Conservation (phyloP, 129 eudicot species). For the Artemisia tridentata region DNA sequence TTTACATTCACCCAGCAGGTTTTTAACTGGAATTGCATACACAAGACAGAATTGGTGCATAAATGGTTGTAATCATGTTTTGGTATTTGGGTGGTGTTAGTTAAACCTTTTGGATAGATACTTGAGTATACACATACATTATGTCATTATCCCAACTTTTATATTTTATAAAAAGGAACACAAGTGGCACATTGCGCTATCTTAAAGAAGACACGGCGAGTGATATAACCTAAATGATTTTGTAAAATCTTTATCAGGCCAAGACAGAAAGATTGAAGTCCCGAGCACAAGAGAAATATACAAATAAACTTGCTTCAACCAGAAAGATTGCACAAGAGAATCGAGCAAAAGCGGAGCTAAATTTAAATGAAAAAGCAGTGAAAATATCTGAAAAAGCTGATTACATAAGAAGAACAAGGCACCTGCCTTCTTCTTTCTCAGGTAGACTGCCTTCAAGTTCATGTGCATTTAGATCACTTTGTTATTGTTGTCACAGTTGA, state of each 20-base stretch:
- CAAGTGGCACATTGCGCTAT: background rate
- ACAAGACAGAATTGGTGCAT: too few species aligned
- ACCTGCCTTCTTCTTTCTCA: conserved; percentile 83
- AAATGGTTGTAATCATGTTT: too few species aligned
- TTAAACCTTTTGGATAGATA: too few species aligned
- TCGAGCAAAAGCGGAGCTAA: conserved; percentile 80
- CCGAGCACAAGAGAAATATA: conserved; percentile 77
- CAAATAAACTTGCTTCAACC: conserved; percentile 68
- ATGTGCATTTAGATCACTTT: conserved; percentile 24
- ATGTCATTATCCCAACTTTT: too few species aligned
- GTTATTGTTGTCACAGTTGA: conserved; percentile 13
- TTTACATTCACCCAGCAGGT: too few species aligned
- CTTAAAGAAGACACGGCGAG: too few species aligned
- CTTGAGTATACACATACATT: too few species aligned
- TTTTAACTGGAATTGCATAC: too few species aligned
- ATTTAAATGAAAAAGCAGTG: conserved; percentile 72
- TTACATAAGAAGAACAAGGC: conserved; percentile 88
- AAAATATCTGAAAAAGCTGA: conserved; percentile 82
- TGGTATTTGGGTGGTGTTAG: too few species aligned
- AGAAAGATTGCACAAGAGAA: conserved; percentile 87
- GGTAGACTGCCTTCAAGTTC: conserved; percentile 59
- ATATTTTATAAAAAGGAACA: background rate
- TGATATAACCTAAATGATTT: background rate
- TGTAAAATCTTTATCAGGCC: conserved; percentile 44
- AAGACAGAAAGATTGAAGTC: conserved; percentile 85